phyloP scores from a whole-genome alignment of 768 basidiomycete species.

The Xerocomus brunneocitrinus region DNA sequence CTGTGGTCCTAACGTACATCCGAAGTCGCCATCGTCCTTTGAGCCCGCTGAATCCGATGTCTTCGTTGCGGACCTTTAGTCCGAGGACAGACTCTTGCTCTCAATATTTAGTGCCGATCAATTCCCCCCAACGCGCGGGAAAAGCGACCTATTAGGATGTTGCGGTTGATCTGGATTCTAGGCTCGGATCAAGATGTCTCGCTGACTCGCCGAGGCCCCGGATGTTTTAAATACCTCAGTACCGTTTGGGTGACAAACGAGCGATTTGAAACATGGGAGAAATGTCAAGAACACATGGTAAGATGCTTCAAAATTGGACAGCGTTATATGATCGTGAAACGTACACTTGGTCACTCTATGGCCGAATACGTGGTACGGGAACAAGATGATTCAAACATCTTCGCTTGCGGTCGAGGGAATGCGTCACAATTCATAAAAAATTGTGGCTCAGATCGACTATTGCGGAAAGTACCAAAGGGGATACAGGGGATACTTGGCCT shows the following conservation, averaged over 20 bases:
- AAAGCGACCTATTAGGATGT: neutral
- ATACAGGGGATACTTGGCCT: too few species aligned
- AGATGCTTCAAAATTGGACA: neutral
- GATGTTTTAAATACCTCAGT: too few species aligned
- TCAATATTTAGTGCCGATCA: neutral
- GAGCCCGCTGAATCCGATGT: too few species aligned
- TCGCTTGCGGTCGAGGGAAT: neutral
- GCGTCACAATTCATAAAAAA: neutral
- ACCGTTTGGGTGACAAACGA: neutral
- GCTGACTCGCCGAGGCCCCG: too few species aligned
- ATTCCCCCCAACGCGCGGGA: neutral
- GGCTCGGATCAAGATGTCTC: neutral
- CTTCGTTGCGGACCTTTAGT: too few species aligned
- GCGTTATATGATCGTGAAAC: too few species aligned
- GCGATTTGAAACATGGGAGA: neutral
- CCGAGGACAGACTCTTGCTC: too few species aligned
- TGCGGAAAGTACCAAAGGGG: too few species aligned
- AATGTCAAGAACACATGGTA: neutral
- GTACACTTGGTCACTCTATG: neutral
- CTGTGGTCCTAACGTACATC: too few species aligned
- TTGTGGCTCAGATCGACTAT: too few species aligned
- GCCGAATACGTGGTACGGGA: neutral
- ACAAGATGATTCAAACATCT: neutral
- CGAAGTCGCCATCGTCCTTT: too few species aligned
- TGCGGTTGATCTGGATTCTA: neutral